Evolutionary conservation across 495 filamentous ascomycete species (phyloP), one percentile per base, ranked within the genome.

Genomic region (Penicillium paxilli): DNA sequence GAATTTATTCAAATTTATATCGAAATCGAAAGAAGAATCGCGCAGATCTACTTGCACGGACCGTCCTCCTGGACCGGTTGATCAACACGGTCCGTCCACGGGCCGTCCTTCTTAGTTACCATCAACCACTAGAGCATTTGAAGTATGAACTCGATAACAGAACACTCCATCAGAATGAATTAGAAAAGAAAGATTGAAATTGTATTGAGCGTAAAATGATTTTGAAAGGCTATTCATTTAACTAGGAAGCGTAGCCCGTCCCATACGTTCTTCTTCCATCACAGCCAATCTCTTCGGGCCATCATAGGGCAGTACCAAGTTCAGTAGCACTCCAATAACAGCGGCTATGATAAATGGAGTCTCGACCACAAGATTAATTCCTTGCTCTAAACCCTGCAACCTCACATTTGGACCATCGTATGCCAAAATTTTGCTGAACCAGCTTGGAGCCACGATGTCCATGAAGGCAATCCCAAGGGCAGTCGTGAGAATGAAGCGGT

Each of bases 401-500:
- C 79, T 71, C 45, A 78, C 80, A 68, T 91, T 88, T 42, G 75
- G 70, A 17, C 88, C 88, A 0, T 54, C 60, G 52, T 83, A 83
- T 7, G 83, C 88, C 63, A 94, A 88, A 38, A 92, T 83, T 57
- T 79, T 79, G 40, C 59, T 57, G 61, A 89, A 90, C 73, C 87
- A 90, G 22, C 68, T 79, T 0, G 90, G 88, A 0, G 92, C 86
- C 5, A 93, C 68, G 10, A 88, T 93, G 4, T 90, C 89, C 53
- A 85, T 87, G 53, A 86, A 86, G 21, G 90, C 90, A 16, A 93
- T 68, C 0, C 87, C 70, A 21, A 94, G 67, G 0, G 84, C 78
- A 10, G 86, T 86, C 0, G 90, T 91, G 23, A 94, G 78, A 62
- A 96, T 87, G 73, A 94, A 96, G 10, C 90, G 79, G 61, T 88